Percentiles rank a stretch among this genome's conserved stretches.
These are phyloP conservation scores for Cyanidium caldarium DNA, from an alignment of 23 red algal genomes.

Conservation along the genomic window DNA sequence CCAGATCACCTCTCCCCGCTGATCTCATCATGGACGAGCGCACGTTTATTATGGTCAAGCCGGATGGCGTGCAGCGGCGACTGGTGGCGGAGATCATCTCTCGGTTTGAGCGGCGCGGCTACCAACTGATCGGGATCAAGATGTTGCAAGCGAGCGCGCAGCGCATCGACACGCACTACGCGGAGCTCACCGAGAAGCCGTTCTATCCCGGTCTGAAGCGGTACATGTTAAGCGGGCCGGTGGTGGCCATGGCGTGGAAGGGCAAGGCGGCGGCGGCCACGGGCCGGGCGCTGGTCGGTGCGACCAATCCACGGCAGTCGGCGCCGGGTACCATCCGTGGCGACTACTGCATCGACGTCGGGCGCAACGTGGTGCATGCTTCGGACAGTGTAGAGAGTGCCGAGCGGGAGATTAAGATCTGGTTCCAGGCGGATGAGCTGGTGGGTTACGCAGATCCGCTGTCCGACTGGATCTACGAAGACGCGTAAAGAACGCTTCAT, in stretches of 20 bases:
- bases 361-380: constrained; percentile 48
- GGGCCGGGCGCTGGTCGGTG: constrained; percentile 76
- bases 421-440: constrained; percentile 70
- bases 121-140: constrained; percentile 68
- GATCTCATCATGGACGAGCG: constrained; percentile 10
- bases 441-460: constrained; percentile 28
- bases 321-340: constrained; percentile 82
- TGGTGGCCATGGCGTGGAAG: constrained; percentile 94
- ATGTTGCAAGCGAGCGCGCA: constrained; percentile 33
- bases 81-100: constrained; percentile 82
- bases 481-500: constrained; percentile 6
- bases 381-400: constrained; percentile 86
- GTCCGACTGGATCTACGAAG: constrained; percentile 82
- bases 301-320: constrained; percentile 64
- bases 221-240: constrained; percentile 64
- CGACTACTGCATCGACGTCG: constrained; percentile 74
- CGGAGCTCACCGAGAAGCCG: constrained; percentile 55
- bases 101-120: constrained; percentile 71
- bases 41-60: constrained; percentile 65
- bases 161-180: constrained; percentile 72
- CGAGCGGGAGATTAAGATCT: constrained; percentile 70
- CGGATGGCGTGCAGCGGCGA: constrained; percentile 85
- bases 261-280: constrained; percentile 53
- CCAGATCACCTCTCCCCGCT: no score
- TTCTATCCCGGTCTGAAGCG: constrained; percentile 69